Conservation (phyloP, 257 asterid genomes). For the Avicennia marina region DNA sequence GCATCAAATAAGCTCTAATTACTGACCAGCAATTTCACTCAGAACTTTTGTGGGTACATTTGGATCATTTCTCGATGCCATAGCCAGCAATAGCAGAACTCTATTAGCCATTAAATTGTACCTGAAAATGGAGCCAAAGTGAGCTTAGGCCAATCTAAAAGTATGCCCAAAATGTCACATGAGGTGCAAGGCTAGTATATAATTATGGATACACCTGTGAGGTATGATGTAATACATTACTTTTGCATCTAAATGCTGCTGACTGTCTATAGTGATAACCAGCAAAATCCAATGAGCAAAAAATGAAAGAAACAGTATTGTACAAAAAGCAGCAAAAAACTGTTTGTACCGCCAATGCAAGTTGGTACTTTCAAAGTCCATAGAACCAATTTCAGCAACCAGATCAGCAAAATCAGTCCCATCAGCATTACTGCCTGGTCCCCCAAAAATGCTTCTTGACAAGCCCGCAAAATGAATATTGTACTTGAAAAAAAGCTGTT, state of each 20-base stretch:
- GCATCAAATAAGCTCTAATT: constrained; percentile 13
- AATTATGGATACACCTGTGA: constrained; percentile 11
- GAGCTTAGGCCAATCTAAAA: constrained; percentile 13
- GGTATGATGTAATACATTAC: neutral
- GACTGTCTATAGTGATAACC: neutral
- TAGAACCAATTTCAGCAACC: constrained; percentile 82
- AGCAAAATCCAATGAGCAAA: constrained; percentile 11
- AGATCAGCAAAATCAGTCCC: constrained; percentile 65
- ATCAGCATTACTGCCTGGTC: constrained; percentile 44
- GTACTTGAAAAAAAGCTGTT: constrained; percentile 93
- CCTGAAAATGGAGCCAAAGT: constrained; percentile 50
- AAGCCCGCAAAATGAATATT: constrained; percentile 85
- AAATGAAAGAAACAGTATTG: constrained; percentile 5
- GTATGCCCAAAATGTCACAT: constrained; percentile 13
- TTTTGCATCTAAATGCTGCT: constrained; percentile 7
- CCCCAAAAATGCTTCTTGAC: constrained; percentile 62
- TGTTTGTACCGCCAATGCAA: constrained; percentile 87
- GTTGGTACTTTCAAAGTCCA: constrained; percentile 80
- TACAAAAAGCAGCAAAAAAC: constrained; percentile 8
- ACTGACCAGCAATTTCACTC: constrained; percentile 80
- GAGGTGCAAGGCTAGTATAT: constrained; percentile 7
- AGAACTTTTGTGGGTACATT: constrained; percentile 57
- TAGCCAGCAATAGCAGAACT: constrained; percentile 85
- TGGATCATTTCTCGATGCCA: constrained; percentile 78
- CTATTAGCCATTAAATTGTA: constrained; percentile 98